Evolutionary conservation across 148 eudicot species (phyloP), one percentile per base, ranked within the genome.

Genomic region (Diospyros kaki): DNA sequence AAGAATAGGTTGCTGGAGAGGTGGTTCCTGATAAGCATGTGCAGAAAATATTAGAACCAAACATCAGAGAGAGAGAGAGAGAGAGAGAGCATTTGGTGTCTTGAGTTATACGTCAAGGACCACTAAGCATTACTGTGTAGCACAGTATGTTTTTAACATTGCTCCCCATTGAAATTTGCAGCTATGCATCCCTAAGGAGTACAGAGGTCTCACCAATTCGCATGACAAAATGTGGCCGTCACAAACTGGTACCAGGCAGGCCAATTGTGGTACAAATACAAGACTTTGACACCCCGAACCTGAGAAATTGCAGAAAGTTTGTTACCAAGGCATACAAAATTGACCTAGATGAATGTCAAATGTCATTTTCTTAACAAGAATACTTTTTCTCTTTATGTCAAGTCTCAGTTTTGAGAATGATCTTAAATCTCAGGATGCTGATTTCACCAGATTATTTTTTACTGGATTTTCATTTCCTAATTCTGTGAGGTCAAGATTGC

Each of bases 1-100:
- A 95, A 95, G 89, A 95, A 95, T 52, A 95, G 97, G 85, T 95
- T 95, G 93, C 97, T 92, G 48, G 97, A 93, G 40, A 95, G 91
- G 87, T 95, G 99, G 76, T 86, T 89, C 99, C 99, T 95, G 96
- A 79, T 58, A 74, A 69, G 13, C 62, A 68, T 13, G 72, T 45
- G 73, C 46, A 69, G 58, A 11, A 77, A 68, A 55, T 45, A 10
- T 74, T 70, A 76, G 76, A 64, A 64, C 58, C 3, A 18, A 68
- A 76, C 18, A 72, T 4, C 18, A 45, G 50, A 58, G 5, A 14
- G 59, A 17, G 28, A 60, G 2, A 39, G 64, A 6, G 11, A 70
- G 28, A 69, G 42, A 6, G 18, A 54, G 52, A 11, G 45, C 15
- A 72, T 48, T 61, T 46, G 54, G 17, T 60, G 75, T 45, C 42